Evolutionary conservation across 306 rosid species (phyloP).

Genomic region (Cajanus cajan): DNA sequence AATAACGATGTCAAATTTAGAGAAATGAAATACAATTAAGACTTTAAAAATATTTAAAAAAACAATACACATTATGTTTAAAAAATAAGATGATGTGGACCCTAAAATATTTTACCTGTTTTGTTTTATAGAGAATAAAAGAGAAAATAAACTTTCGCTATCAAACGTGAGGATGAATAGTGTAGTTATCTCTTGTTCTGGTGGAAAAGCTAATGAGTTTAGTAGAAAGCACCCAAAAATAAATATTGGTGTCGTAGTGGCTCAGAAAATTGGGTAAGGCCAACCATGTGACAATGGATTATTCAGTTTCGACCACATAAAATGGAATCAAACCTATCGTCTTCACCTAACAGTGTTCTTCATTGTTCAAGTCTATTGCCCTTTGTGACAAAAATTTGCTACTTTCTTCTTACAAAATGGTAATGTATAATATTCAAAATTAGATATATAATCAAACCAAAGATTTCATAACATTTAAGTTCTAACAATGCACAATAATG

Average conservation of each 20-base stretch:
- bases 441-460: too few species aligned
- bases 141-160: background rate
- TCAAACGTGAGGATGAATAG: constrained; percentile 5
- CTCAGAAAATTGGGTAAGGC: background rate
- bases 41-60: background rate
- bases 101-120: background rate
- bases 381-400: too few species aligned
- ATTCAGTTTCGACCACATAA: background rate
- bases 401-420: too few species aligned
- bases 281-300: background rate
- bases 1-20: too few species aligned
- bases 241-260: background rate
- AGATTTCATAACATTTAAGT: too few species aligned
- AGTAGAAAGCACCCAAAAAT: background rate
- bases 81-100: background rate
- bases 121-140: background rate
- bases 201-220: background rate
- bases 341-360: background rate
- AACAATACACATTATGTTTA: background rate
- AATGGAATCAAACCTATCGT: background rate
- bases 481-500: too few species aligned
- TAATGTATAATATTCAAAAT: too few species aligned
- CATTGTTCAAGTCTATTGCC: too few species aligned
- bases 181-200: background rate
- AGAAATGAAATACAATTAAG: too few species aligned